phyloP scores from a whole-genome alignment of 768 basidiomycete species.

The Myochromella boudieri region DNA sequence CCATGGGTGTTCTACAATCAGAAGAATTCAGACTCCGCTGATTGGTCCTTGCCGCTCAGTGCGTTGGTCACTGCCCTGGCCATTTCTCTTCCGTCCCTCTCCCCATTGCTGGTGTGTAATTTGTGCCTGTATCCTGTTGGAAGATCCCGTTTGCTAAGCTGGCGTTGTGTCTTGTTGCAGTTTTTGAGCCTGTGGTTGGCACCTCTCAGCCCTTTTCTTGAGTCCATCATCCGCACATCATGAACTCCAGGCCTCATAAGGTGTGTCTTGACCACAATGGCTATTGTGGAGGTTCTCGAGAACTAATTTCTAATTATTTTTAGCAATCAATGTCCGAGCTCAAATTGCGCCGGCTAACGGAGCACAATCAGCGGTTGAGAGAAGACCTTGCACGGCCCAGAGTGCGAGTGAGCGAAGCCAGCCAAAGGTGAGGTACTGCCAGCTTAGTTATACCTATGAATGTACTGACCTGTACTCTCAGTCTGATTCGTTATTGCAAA shows the following conservation, averaged over 20 bases:
- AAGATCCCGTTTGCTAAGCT: too few species aligned
- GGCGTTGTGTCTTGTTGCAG: not conserved
- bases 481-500: constrained; percentile 93
- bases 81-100: constrained; percentile 16
- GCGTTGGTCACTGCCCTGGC: constrained; percentile 17
- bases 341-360: constrained; percentile 88
- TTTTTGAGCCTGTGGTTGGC: constrained; percentile 18
- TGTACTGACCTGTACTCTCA: constrained; percentile 28
- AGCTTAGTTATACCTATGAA: not conserved
- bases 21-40: constrained; percentile 45
- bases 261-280: constrained; percentile 28
- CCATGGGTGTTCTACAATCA: constrained; percentile 15
- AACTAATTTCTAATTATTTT: constrained; percentile 3
- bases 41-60: constrained; percentile 19
- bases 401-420: constrained; percentile 89
- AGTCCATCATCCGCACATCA: constrained; percentile 31
- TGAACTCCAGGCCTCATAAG: constrained; percentile 79
- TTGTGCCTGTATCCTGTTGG: too few species aligned
- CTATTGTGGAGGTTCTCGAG: not conserved
- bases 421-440: constrained; percentile 61
- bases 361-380: constrained; percentile 89
- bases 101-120: constrained; percentile 7
- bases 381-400: constrained; percentile 91
- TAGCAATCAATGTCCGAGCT: constrained; percentile 97
- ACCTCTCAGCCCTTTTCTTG: constrained; percentile 14